Percentiles rank a stretch among this genome's conserved stretches.
phyloP scores from a whole-genome alignment of 2,329 filamentous ascomycete genomes.

The Emergomyces orientalis region DNA sequence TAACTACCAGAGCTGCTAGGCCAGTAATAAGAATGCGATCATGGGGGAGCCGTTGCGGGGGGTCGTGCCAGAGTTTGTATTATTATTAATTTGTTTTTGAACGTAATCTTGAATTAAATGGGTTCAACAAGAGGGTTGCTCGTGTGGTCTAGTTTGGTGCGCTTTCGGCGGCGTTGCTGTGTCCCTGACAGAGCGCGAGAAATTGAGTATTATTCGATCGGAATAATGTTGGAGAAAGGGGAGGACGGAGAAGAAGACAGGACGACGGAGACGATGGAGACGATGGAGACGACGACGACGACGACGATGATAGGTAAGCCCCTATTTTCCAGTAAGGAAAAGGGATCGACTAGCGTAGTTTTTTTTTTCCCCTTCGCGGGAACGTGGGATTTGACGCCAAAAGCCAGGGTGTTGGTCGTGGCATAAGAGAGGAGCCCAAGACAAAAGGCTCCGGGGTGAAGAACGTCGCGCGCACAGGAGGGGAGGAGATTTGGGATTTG shows the following conservation, averaged over 20 bases:
- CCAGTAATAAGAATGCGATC: neutral
- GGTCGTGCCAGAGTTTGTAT: neutral
- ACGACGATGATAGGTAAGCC: neutral
- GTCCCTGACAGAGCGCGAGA: neutral
- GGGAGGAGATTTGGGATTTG: neutral
- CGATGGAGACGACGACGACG: neutral
- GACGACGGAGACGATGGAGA: neutral
- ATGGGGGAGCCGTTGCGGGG: neutral
- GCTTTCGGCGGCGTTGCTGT: neutral
- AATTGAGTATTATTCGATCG: neutral
- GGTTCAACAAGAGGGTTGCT: neutral
- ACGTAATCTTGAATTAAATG: neutral
- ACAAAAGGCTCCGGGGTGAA: neutral
- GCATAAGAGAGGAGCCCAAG: neutral
- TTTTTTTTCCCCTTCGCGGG: neutral
- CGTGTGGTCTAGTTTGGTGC: neutral
- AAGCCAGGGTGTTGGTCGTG: neutral
- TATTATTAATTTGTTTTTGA: neutral
- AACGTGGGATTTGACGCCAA: slow-evolving; percentile 5
- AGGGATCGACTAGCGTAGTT: slow-evolving; percentile 3
- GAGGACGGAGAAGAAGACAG: neutral
- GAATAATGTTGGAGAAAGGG: neutral
- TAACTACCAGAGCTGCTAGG: neutral
- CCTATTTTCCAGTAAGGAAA: neutral
- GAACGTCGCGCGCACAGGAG: neutral